Evolutionary conservation across 116 monocot species (phyloP).

Genomic region (Thalassia testudinum): DNA sequence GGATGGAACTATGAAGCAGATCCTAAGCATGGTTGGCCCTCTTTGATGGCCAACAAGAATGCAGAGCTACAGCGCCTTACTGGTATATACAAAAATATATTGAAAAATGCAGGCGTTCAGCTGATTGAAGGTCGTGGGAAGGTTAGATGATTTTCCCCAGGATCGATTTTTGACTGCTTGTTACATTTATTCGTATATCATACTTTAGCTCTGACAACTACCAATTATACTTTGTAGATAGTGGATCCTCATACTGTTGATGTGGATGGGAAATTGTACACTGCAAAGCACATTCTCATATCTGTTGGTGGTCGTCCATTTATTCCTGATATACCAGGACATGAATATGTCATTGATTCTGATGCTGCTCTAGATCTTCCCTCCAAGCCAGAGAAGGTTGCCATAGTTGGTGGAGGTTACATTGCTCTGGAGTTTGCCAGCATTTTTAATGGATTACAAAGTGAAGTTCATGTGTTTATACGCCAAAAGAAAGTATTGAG

Average conservation of each 20-base stretch:
- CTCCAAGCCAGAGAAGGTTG: constrained; percentile 79
- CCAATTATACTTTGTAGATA: constrained; percentile 32
- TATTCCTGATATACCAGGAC: constrained; percentile 86
- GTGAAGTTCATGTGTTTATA: constrained; percentile 95
- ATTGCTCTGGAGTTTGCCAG: constrained; percentile 98
- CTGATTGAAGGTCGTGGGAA: constrained; percentile 98
- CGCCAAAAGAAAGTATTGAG: constrained; percentile 96
- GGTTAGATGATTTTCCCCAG: constrained; percentile 40
- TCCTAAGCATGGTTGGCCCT: constrained; percentile 91
- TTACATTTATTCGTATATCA: no score
- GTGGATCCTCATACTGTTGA: constrained; percentile 81
- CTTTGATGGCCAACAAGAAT: constrained; percentile 95
- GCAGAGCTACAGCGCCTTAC: constrained; percentile 88
- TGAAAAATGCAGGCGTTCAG: constrained; percentile 74
- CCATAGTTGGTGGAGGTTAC: constrained; percentile 96
- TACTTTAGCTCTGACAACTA: neutral
- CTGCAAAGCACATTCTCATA: constrained; percentile 81
- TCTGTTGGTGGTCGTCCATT: constrained; percentile 85
- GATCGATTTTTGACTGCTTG: no score
- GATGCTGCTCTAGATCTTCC: constrained; percentile 90
- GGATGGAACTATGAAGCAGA: constrained; percentile 91
- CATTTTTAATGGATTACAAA: constrained; percentile 89
- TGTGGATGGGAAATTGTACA: constrained; percentile 86
- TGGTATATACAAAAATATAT: constrained; percentile 86
- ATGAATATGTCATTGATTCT: constrained; percentile 87